Conservation (phyloP, 768 basidiomycete genomes). For the Gymnopilus junonius region DNA sequence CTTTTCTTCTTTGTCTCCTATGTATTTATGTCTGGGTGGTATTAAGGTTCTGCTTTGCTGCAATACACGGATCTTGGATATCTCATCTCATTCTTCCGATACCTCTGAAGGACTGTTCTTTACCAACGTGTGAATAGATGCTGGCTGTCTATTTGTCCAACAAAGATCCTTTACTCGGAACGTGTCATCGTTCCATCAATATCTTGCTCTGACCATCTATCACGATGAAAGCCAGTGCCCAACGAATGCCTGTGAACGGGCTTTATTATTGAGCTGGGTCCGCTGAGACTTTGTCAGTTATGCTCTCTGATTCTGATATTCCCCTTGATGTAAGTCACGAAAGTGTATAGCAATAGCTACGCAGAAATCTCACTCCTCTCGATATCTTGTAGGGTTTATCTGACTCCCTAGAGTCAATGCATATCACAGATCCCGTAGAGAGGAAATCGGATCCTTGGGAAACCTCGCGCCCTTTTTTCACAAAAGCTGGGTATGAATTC, state of each 20-base stretch:
- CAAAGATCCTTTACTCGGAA: no score
- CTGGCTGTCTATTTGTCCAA: no score
- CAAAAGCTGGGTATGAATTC: slow-evolving; percentile 5
- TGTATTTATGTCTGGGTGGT: background rate
- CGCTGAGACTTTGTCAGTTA: no score
- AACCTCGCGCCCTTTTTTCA: slow-evolving; percentile 6
- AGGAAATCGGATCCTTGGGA: slow-evolving; percentile 12
- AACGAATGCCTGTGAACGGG: no score
- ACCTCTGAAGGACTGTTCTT: no score
- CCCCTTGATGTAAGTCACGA: background rate
- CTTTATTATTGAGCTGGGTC: no score
- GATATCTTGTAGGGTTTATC: background rate
- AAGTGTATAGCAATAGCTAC: background rate
- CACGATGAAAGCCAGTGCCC: no score
- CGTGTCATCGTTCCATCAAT: no score
- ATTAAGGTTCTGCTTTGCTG: background rate
- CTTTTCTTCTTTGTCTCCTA: background rate
- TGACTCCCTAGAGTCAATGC: background rate
- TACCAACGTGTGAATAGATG: no score
- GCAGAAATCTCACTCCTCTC: background rate
- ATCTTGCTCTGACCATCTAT: no score
- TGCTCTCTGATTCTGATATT: background rate
- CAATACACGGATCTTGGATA: background rate
- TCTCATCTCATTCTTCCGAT: background rate
- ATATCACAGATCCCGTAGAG: background rate